Conservation (phyloP, 2,329 filamentous ascomycete genomes). For the Xylariomycetidae sp. region DNA sequence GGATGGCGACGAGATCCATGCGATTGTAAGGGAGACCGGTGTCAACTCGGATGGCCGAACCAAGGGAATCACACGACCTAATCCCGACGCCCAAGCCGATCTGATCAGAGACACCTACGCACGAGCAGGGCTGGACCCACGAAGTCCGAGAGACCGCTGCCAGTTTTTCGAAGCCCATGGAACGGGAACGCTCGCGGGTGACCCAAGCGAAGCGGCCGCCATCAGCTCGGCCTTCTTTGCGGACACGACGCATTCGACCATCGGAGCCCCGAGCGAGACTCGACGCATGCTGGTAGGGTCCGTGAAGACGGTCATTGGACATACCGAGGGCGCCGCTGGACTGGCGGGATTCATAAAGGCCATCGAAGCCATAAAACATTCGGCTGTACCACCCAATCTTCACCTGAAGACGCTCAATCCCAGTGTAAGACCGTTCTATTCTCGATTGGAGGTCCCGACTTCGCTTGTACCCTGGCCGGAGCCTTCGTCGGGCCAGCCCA, state of each 20-base stretch:
- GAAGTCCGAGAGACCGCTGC: constrained; percentile 28
- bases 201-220: constrained; percentile 38
- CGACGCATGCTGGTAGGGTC: constrained; percentile 35
- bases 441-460: constrained; percentile 30
- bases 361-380: constrained; percentile 35
- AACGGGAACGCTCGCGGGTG: constrained; percentile 33
- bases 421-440: constrained; percentile 31
- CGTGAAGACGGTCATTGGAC: constrained; percentile 42
- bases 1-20: constrained; percentile 43
- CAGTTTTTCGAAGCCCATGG: constrained; percentile 47
- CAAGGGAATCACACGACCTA: constrained; percentile 53
- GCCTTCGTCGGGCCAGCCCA: constrained; percentile 30
- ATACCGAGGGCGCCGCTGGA: constrained; percentile 46
- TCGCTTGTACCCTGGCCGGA: constrained; percentile 28
- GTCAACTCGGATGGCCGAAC: constrained; percentile 48
- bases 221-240: constrained; percentile 38
- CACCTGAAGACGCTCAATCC: constrained; percentile 38
- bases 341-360: constrained; percentile 44
- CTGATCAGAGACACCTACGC: constrained; percentile 42
- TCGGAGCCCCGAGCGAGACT: too few relatives aligned
- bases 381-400: constrained; percentile 37
- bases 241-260: too few relatives aligned
- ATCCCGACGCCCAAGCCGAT: constrained; percentile 35
- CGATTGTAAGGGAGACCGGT: constrained; percentile 43
- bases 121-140: constrained; percentile 35